phyloP scores from a whole-genome alignment of 352 stramenopile species.

The Phytopythium sindhum region DNA sequence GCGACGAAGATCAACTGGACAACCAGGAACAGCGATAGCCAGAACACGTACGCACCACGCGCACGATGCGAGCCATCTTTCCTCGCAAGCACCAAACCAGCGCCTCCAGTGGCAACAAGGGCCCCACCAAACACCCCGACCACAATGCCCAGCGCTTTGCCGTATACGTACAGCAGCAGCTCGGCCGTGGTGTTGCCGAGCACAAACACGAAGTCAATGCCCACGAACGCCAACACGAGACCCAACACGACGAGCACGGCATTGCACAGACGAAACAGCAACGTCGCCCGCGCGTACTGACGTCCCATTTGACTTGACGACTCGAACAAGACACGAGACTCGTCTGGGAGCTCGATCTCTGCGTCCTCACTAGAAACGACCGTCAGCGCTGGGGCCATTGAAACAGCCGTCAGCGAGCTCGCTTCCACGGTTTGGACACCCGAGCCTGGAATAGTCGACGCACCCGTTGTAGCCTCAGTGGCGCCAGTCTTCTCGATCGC shows the following conservation, averaged over 20 bases:
- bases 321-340: constrained; percentile 44
- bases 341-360: constrained; percentile 30
- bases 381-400: constrained; percentile 9
- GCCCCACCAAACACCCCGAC: constrained; percentile 23
- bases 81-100: constrained; percentile 21
- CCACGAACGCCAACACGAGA: constrained; percentile 40
- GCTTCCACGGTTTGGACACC: not conserved
- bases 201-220: constrained; percentile 47
- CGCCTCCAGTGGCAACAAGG: constrained; percentile 18
- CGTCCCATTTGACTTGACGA: constrained; percentile 22
- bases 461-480: not conserved
- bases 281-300: constrained; percentile 34
- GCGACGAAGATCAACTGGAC: constrained; percentile 30
- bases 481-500: constrained; percentile 8
- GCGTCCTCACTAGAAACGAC: constrained; percentile 5
- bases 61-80: constrained; percentile 24
- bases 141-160: constrained; percentile 27
- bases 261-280: constrained; percentile 32
- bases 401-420: not conserved
- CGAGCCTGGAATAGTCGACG: not conserved
- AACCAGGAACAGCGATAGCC: constrained; percentile 26
- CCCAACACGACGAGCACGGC: constrained; percentile 30
- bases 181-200: constrained; percentile 52
- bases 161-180: constrained; percentile 47
- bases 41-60: constrained; percentile 27